A percentile compares a stretch with the other conserved stretches of the same genome.
Evolutionary conservation across 495 filamentous ascomycete genomes (phyloP).

Genomic region (Clavariopsis aquatica): DNA sequence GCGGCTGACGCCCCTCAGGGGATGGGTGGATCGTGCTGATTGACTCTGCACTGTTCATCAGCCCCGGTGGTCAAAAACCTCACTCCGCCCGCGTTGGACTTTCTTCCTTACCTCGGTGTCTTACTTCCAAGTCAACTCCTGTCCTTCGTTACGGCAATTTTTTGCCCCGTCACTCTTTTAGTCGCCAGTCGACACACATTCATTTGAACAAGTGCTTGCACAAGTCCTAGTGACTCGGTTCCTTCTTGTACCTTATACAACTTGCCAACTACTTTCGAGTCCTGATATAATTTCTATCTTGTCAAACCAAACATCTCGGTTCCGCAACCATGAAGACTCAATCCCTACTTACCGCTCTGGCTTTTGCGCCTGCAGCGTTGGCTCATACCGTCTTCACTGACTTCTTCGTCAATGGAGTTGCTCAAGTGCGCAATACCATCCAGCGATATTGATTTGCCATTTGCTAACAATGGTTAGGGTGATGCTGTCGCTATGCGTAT

Average conservation of each 20-base stretch:
- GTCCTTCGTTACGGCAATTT: slow-evolving; percentile 29
- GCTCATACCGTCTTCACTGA: slow-evolving; percentile 71
- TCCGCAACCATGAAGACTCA: slow-evolving; percentile 31
- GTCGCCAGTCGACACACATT: slow-evolving; percentile 38
- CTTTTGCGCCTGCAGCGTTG: slow-evolving; percentile 34
- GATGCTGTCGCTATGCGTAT: slow-evolving; percentile 71
- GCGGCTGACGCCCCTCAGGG: background rate
- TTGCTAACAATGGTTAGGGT: slow-evolving; percentile 54
- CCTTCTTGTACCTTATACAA: slow-evolving; percentile 31
- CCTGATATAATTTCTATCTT: background rate
- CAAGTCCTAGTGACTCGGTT: slow-evolving; percentile 30
- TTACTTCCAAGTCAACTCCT: slow-evolving; percentile 31
- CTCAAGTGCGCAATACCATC: slow-evolving; percentile 21
- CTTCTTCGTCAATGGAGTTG: slow-evolving; percentile 62
- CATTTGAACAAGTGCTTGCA: slow-evolving; percentile 12
- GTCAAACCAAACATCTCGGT: background rate
- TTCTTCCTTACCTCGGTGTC: slow-evolving; percentile 23
- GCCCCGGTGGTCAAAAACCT: slow-evolving; percentile 17
- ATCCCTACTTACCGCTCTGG: slow-evolving; percentile 31
- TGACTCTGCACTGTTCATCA: slow-evolving; percentile 2
- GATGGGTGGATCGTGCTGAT: background rate
- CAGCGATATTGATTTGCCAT: background rate
- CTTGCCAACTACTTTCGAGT: slow-evolving; percentile 22
- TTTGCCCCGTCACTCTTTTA: slow-evolving; percentile 30
- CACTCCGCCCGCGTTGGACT: background rate